A percentile compares a stretch with the other conserved stretches of the same genome.
Conservation (phyloP, 2,329 filamentous ascomycete species). For the Cryphonectria nitschkei region DNA sequence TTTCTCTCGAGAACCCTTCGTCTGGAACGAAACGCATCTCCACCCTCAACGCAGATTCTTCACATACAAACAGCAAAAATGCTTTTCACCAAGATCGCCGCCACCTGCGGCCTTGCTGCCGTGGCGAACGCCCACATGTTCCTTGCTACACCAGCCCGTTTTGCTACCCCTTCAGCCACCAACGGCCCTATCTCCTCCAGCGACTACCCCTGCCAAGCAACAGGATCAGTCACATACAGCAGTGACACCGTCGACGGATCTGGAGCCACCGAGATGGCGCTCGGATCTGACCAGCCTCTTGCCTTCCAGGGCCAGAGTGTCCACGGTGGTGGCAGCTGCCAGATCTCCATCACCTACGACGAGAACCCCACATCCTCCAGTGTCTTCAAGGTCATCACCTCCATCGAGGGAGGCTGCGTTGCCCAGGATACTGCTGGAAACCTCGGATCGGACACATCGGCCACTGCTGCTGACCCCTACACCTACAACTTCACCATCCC, state of each 20-base stretch:
- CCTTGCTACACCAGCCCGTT: conserved; percentile 71
- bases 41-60: conserved; percentile 24
- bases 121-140: conserved; percentile 74
- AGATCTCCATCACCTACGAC: conserved; percentile 84
- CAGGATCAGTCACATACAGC: conserved; percentile 37
- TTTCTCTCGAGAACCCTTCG: conserved; percentile 37
- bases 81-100: conserved; percentile 52
- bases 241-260: conserved; percentile 47
- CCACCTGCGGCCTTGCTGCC: conserved; percentile 60
- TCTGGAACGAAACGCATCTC: conserved; percentile 44
- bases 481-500: conserved; percentile 75
- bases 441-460: conserved; percentile 47
- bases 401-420: conserved; percentile 84
- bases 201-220: conserved; percentile 83
- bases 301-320: conserved; percentile 72
- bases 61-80: conserved; percentile 45
- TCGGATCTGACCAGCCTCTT: conserved; percentile 66
- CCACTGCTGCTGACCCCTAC: conserved; percentile 51
- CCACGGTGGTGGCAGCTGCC: conserved; percentile 92
- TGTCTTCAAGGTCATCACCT: conserved; percentile 88
- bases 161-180: conserved; percentile 43
- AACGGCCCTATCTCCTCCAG: conserved; percentile 71
- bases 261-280: conserved; percentile 59
- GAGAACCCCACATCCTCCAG: conserved; percentile 65
- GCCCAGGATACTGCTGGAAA: conserved; percentile 62